phyloP scores from a whole-genome alignment of 768 basidiomycete genomes.

The Rhizopogon sp. region DNA sequence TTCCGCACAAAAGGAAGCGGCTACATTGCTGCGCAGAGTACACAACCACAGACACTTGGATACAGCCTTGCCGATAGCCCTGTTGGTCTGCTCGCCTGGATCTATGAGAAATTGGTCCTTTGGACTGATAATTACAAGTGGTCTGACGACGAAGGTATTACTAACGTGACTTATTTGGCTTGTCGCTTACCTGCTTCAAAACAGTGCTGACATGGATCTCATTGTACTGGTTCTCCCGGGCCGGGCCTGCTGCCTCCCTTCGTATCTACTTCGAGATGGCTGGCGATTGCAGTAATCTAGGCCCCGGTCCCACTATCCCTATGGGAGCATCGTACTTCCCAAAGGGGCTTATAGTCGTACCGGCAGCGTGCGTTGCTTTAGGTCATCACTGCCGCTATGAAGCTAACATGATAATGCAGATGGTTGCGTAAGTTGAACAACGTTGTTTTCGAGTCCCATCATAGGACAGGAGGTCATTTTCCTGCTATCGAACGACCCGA shows the following conservation, averaged over 20 bases:
- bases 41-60: conserved; percentile 49
- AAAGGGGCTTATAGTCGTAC: conserved; percentile 35
- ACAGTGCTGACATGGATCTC: conserved; percentile 58
- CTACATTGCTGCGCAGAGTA: conserved; percentile 29
- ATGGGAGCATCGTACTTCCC: conserved; percentile 50
- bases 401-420: conserved; percentile 22
- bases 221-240: conserved; percentile 53
- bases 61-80: conserved; percentile 56
- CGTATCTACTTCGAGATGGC: conserved; percentile 53
- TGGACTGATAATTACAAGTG: conserved; percentile 53
- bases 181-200: conserved; percentile 1
- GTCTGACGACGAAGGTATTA: conserved; percentile 53
- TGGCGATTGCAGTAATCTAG: neutral
- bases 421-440: conserved; percentile 36
- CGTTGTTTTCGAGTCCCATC: conserved; percentile 44
- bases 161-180: neutral
- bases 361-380: conserved; percentile 31
- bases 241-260: conserved; percentile 51
- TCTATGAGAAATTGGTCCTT: conserved; percentile 45
- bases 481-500: conserved; percentile 48
- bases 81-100: conserved; percentile 47
- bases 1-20: conserved; percentile 21
- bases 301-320: conserved; percentile 27
- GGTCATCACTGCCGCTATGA: neutral
- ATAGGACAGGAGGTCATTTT: conserved; percentile 54